Base-by-base conservation (phyloP, 169 alveolate species). In the Condylostoma magnum region DNA sequence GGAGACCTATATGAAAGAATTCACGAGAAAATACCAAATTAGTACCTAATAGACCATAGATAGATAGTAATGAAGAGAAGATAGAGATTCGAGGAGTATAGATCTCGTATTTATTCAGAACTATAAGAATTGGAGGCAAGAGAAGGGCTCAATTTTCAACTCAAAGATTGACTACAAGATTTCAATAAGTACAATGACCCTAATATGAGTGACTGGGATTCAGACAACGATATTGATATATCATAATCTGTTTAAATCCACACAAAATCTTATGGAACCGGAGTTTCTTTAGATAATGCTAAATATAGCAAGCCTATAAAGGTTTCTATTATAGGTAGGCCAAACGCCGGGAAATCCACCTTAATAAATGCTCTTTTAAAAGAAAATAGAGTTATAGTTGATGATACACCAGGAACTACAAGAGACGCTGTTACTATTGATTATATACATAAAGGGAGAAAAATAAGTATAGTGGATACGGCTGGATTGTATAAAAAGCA, bases 321-420 rank as follows among this genome's bases (percentile, higher is more conserved):
- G 36, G 27, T 87, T 0, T 57, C 81, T 3, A 52, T 87, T 43
- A 76, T 87, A 31, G 94, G 94, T 0, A 69, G 86, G 20, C 87
- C 91, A 0, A 87, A 87, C 72, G 89, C 80, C 5, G 94, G 94
- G 0, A 87, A 87, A 68, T 68, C 85, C 20, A 75, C 90, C 15
- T 60, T 87, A 6, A 76, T 81, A 25, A 87, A 87, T 68, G 46
- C 77, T 10, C 48, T 87, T 2, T 71, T 87, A 3, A 33, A 65
- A 38, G 87, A 83, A 53, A 69, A 87, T 6, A 63, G 93, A 58
- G 89, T 83, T 0, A 76, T 87, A 10, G 79, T 84, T 1, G 82
- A 82, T 75, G 82, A 78, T 41, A 38, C 70, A 41, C 72, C 84
- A 3, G 90, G 90, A 0, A 86, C 93, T 6, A 86, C 93, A 0